Percentiles rank a stretch among this genome's conserved stretches.
These are phyloP conservation scores for Beauveria bassiana DNA, from an alignment of 2,329 filamentous ascomycete species.

Conservation along the genomic window DNA sequence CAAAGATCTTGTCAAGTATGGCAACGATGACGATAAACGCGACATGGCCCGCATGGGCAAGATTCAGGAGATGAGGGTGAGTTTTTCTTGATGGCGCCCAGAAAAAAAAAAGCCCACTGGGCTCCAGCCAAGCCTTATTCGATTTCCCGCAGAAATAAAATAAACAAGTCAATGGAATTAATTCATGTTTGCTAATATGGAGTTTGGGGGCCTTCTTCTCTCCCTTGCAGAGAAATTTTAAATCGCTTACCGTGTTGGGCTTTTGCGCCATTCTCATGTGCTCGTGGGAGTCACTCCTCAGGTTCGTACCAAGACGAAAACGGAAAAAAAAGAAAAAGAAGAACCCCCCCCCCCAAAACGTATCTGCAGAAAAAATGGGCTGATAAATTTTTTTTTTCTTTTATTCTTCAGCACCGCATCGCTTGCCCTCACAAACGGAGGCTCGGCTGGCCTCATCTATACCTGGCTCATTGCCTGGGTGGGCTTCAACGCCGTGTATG, in stretches of 20 bases:
- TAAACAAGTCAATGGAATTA: neutral
- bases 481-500: constrained; percentile 25
- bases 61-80: constrained; percentile 37
- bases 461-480: constrained; percentile 25
- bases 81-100: neutral
- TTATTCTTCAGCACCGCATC: constrained; percentile 10
- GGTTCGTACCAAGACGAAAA: constrained; percentile 13
- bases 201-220: no score
- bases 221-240: constrained; percentile 26
- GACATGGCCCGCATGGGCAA: constrained; percentile 44
- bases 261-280: constrained; percentile 33
- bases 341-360: no score
- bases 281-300: constrained; percentile 32
- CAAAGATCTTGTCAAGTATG: constrained; percentile 4
- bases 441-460: constrained; percentile 34
- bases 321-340: no score
- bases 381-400: neutral
- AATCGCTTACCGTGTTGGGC: constrained; percentile 31
- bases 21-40: constrained; percentile 25
- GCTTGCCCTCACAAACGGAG: constrained; percentile 25
- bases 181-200: neutral
- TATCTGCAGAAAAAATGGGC: neutral
- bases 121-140: neutral
- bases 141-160: neutral
- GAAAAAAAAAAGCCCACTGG: no score